A percentile compares a stretch with the other conserved stretches of the same genome.
Evolutionary conservation across 2,329 filamentous ascomycete species (phyloP).

Genomic region (Fusarium sp.): DNA sequence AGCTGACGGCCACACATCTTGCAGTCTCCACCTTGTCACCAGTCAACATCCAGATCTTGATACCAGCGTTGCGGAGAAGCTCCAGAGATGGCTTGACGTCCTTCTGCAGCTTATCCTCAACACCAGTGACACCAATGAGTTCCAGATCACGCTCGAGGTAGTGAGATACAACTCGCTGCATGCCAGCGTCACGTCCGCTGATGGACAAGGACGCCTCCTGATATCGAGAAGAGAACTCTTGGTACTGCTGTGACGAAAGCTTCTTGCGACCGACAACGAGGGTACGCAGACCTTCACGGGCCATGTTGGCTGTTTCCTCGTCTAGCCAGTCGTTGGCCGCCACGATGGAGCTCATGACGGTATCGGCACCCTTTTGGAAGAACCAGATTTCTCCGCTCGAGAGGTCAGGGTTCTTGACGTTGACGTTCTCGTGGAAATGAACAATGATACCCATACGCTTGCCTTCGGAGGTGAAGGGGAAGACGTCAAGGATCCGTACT

Average conservation of each 20-base stretch:
- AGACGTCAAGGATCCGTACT: slow-evolving; percentile 91
- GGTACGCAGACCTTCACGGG: slow-evolving; percentile 92
- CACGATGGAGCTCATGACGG: slow-evolving; percentile 97
- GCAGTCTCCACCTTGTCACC: slow-evolving; percentile 99
- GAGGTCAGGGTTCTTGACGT: slow-evolving; percentile 61
- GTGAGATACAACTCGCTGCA: slow-evolving; percentile 82
- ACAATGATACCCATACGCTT: slow-evolving; percentile 99
- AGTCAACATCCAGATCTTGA: slow-evolving; percentile 99
- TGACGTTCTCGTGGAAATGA: slow-evolving; percentile 75
- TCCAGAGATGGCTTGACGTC: slow-evolving; percentile 97
- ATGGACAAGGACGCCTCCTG: slow-evolving; percentile 85
- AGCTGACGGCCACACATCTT: slow-evolving; percentile 93
- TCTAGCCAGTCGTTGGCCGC: slow-evolving; percentile 98
- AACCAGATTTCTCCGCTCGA: slow-evolving; percentile 91
- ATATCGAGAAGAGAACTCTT: slow-evolving; percentile 80
- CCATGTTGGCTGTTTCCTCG: slow-evolving; percentile 99
- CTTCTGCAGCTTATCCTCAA: slow-evolving; percentile 95
- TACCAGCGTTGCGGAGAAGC: slow-evolving; percentile 93
- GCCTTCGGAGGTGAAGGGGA: slow-evolving; percentile 97
- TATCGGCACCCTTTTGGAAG: slow-evolving; percentile 98
- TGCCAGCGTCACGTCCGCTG: slow-evolving; percentile 81
- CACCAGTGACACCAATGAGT: slow-evolving; percentile 94
- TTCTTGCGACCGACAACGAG: slow-evolving; percentile 94
- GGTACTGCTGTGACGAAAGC: slow-evolving; percentile 82
- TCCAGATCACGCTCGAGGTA: slow-evolving; percentile 91